Evolutionary conservation across 768 basidiomycete genomes (phyloP).

Genomic region (Coprinopsis cinerea): DNA sequence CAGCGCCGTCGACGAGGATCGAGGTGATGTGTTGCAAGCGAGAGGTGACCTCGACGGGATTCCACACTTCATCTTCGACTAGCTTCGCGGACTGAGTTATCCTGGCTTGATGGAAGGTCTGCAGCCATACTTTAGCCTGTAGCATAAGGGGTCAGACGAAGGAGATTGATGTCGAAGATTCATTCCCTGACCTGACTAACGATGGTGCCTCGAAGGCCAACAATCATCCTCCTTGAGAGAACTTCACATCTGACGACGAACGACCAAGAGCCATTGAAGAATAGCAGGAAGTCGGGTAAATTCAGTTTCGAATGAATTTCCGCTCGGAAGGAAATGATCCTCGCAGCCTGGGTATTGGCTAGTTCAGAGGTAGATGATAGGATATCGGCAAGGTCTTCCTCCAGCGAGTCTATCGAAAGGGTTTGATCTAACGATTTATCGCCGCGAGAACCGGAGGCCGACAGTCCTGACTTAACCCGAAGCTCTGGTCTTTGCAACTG

Average conservation of each 20-base stretch:
- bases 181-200: conserved; percentile 60
- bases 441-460: conserved; percentile 20
- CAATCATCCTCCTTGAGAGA: conserved; percentile 86
- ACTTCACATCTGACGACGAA: conserved; percentile 89
- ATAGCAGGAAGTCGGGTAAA: conserved; percentile 65
- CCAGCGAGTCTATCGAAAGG: conserved; percentile 39
- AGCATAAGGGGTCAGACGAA: conserved; percentile 4
- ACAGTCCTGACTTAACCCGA: neutral
- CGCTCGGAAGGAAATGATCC: conserved; percentile 67
- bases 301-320: conserved; percentile 75
- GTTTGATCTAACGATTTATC: conserved; percentile 23
- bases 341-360: conserved; percentile 76
- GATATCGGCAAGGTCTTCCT: conserved; percentile 70
- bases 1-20: conserved; percentile 73
- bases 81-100: conserved; percentile 78
- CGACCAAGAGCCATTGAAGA: conserved; percentile 84
- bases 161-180: neutral
- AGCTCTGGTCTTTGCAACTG: neutral
- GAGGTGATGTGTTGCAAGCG: conserved; percentile 66
- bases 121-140: conserved; percentile 84
- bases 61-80: conserved; percentile 97
- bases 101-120: conserved; percentile 76
- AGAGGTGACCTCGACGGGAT: conserved; percentile 64
- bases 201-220: conserved; percentile 81
- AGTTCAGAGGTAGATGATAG: conserved; percentile 79